These are phyloP conservation scores for Cladophialophora carrionii DNA, from an alignment of 2,329 filamentous ascomycete species.

Conservation along the genomic window DNA sequence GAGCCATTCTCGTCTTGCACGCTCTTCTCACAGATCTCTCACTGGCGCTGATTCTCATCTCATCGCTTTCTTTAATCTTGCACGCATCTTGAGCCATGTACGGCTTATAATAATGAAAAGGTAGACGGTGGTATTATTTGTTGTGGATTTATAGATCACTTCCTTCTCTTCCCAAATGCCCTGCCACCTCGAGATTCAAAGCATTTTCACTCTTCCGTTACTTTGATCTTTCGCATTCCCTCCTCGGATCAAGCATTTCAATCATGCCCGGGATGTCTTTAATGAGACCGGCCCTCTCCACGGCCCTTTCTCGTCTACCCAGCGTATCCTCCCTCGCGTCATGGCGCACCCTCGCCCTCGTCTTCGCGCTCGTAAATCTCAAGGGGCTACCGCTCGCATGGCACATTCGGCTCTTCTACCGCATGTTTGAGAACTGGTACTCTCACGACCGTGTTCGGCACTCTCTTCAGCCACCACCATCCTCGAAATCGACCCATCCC, in stretches of 20 bases:
- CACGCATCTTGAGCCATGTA: neutral
- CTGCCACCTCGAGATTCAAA: neutral
- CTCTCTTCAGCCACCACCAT: conserved; percentile 43
- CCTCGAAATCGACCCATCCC: conserved; percentile 50
- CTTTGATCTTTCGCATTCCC: neutral
- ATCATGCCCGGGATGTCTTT: neutral
- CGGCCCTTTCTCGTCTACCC: conserved; percentile 16
- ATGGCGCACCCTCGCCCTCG: conserved; percentile 47
- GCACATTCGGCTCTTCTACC: conserved; percentile 68
- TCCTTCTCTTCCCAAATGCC: neutral
- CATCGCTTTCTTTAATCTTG: neutral
- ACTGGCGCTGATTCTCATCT: too few relatives aligned
- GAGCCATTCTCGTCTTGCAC: neutral
- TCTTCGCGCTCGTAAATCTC: conserved; percentile 66
- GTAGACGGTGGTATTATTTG: neutral
- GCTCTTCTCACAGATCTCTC: neutral
- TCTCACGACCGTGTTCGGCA: conserved; percentile 47
- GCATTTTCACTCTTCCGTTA: neutral
- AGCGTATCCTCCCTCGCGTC: conserved; percentile 31
- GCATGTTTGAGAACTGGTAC: conserved; percentile 59
- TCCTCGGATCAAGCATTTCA: neutral
- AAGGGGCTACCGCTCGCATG: conserved; percentile 76
- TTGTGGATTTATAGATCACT: neutral
- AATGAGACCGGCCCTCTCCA: neutral
- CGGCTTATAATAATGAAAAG: neutral